Evolutionary conservation across 1,284 basidiomycete genomes (phyloP).

Genomic region (Austroboletus novae-zelandiae): DNA sequence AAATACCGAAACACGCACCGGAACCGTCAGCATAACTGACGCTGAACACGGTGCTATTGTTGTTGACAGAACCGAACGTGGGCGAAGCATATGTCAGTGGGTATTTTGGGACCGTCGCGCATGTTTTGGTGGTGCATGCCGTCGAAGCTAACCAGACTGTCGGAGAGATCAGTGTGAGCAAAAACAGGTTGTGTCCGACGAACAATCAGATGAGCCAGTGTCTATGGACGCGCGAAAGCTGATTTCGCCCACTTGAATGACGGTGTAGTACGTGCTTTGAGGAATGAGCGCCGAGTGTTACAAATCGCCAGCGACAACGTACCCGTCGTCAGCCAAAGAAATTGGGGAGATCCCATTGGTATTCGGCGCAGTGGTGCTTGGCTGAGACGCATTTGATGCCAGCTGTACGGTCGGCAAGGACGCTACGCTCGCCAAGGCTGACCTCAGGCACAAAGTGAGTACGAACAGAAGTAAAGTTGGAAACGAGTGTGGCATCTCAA

Average conservation of each 20-base stretch:
- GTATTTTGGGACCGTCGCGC: slow-evolving; percentile 59
- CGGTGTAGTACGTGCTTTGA: slow-evolving; percentile 62
- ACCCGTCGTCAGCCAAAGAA: slow-evolving; percentile 47
- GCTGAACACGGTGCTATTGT: slow-evolving; percentile 57
- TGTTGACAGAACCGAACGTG: slow-evolving; percentile 58
- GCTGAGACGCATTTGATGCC: slow-evolving; percentile 16
- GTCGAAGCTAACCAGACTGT: slow-evolving; percentile 65
- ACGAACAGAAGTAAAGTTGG: slow-evolving; percentile 8
- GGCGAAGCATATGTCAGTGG: slow-evolving; percentile 64
- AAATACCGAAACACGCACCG: slow-evolving; percentile 36
- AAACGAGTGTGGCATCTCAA: slow-evolving; percentile 18
- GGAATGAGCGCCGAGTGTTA: slow-evolving; percentile 14
- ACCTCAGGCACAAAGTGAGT: slow-evolving; percentile 11
- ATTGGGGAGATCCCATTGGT: slow-evolving; percentile 38
- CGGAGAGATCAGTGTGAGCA: neutral
- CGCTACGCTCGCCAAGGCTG: slow-evolving; percentile 4
- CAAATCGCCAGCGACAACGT: slow-evolving; percentile 20
- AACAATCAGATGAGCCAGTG: slow-evolving; percentile 59
- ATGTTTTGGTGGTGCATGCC: slow-evolving; percentile 51
- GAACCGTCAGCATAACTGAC: slow-evolving; percentile 66
- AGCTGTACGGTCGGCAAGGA: slow-evolving; percentile 15
- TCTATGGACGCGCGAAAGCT: slow-evolving; percentile 70
- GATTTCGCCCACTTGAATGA: slow-evolving; percentile 58
- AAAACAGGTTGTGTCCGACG: neutral
- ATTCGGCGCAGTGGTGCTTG: slow-evolving; percentile 13